A percentile compares a stretch with the other conserved stretches of the same genome.
These are phyloP conservation scores for Aspergillus pseudonomiae DNA, from an alignment of 2,329 filamentous ascomycete genomes.

Conservation along the genomic window DNA sequence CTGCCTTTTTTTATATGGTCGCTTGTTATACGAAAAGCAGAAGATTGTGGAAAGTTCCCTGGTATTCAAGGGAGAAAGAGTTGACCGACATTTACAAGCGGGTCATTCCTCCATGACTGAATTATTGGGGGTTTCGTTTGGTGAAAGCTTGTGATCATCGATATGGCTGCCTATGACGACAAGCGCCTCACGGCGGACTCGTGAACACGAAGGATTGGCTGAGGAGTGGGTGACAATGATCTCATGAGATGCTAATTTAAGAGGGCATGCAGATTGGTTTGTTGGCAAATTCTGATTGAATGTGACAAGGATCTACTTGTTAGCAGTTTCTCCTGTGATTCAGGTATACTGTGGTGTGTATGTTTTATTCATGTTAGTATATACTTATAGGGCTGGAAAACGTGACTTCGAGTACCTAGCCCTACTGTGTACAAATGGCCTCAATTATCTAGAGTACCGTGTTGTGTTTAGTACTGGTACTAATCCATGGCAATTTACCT, in stretches of 20 bases:
- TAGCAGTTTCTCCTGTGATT: neutral
- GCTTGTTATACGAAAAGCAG: neutral
- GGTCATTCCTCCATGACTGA: neutral
- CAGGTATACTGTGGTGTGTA: too few relatives aligned
- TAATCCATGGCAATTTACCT: too few relatives aligned
- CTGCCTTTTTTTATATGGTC: neutral
- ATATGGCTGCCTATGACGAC: slow-evolving; percentile 21
- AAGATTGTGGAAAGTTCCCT: too few relatives aligned
- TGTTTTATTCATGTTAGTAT: neutral
- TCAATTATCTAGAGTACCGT: neutral
- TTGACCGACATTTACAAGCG: neutral
- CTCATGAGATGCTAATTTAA: slow-evolving; percentile 2
- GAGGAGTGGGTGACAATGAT: neutral
- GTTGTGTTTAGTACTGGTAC: too few relatives aligned
- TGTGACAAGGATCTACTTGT: neutral
- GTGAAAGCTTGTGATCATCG: slow-evolving; percentile 16
- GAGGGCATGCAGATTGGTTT: neutral
- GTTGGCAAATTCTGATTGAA: neutral
- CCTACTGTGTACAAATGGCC: neutral
- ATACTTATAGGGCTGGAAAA: neutral
- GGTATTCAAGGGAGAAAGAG: neutral
- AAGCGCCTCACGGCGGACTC: slow-evolving; percentile 19
- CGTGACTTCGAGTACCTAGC: neutral
- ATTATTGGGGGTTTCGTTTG: neutral
- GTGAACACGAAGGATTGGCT: slow-evolving; percentile 5